phyloP scores from a whole-genome alignment of 1,284 basidiomycete species.

The Pulchroboletus neoregius region DNA sequence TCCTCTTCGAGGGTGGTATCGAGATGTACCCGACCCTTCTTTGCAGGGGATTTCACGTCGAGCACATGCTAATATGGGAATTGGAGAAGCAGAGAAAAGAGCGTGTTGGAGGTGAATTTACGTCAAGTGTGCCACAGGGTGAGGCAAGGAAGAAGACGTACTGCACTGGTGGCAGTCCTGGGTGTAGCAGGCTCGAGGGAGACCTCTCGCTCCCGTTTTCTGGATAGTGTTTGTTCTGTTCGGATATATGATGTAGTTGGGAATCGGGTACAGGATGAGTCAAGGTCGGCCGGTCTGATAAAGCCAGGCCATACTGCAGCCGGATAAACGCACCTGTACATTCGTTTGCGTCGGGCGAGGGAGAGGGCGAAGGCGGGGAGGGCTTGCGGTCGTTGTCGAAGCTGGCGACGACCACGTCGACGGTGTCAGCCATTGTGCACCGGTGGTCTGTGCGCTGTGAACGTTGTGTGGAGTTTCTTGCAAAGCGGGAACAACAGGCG shows the following conservation, averaged over 20 bases:
- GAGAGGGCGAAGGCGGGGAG: conserved; percentile 29
- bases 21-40: conserved; percentile 67
- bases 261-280: conserved; percentile 26
- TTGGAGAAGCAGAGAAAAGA: conserved; percentile 6
- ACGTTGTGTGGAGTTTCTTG: conserved; percentile 20
- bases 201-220: conserved; percentile 70
- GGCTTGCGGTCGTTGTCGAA: conserved; percentile 20
- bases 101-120: conserved; percentile 24
- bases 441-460: conserved; percentile 34
- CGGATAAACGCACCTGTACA: conserved; percentile 30
- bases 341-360: conserved; percentile 32
- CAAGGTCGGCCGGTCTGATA: conserved; percentile 26
- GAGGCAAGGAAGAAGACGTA: conserved; percentile 19
- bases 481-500: conserved; percentile 33
- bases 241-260: conserved; percentile 8
- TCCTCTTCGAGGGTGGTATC: conserved; percentile 61
- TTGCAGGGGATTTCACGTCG: conserved; percentile 54
- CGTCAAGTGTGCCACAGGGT: conserved; percentile 25
- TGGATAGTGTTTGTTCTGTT: conserved; percentile 36
- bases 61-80: conserved; percentile 43
- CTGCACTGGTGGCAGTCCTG: conserved; percentile 38
- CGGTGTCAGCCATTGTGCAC: conserved; percentile 29
- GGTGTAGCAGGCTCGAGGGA: conserved; percentile 65
- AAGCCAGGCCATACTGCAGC: conserved; percentile 25
- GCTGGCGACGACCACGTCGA: conserved; percentile 15